These are phyloP conservation scores for Fusarium nematophilum DNA, from an alignment of 2,329 filamentous ascomycete genomes.

Conservation along the genomic window DNA sequence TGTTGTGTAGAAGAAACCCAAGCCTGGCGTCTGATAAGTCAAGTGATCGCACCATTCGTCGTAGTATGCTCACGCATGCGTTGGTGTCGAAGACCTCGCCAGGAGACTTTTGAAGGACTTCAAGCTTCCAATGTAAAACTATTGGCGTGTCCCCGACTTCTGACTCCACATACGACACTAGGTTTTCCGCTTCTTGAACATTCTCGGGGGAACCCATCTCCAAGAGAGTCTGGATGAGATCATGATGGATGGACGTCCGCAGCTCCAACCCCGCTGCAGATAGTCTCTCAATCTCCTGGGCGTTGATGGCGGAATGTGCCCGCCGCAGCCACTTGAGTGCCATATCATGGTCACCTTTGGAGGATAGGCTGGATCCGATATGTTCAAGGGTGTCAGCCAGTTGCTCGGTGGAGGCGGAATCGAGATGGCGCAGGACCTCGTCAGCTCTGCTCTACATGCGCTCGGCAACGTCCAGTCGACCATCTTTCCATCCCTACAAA, in stretches of 20 bases:
- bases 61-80: constrained; percentile 65
- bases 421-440: constrained; percentile 52
- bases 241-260: constrained; percentile 73
- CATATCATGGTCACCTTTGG: constrained; percentile 61
- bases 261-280: constrained; percentile 72
- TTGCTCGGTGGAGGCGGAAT: constrained; percentile 65
- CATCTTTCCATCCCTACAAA: constrained; percentile 77
- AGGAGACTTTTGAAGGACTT: constrained; percentile 66
- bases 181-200: constrained; percentile 63
- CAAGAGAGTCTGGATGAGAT: constrained; percentile 67
- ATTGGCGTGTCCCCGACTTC: constrained; percentile 73
- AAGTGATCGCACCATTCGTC: constrained; percentile 69
- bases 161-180: constrained; percentile 71
- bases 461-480: constrained; percentile 79
- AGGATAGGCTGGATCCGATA: constrained; percentile 72
- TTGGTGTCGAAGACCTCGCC: constrained; percentile 60
- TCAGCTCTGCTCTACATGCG: constrained; percentile 76
- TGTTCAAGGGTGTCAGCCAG: constrained; percentile 77
- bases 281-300: constrained; percentile 64
- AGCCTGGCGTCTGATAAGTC: constrained; percentile 73
- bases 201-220: constrained; percentile 57
- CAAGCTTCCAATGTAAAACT: constrained; percentile 75
- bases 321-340: constrained; percentile 81
- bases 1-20: constrained; percentile 73
- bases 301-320: constrained; percentile 69